Percentiles rank a stretch among this genome's conserved stretches.
Evolutionary conservation across 2,329 filamentous ascomycete species (phyloP).

Genomic region (Fusarium acutatum): DNA sequence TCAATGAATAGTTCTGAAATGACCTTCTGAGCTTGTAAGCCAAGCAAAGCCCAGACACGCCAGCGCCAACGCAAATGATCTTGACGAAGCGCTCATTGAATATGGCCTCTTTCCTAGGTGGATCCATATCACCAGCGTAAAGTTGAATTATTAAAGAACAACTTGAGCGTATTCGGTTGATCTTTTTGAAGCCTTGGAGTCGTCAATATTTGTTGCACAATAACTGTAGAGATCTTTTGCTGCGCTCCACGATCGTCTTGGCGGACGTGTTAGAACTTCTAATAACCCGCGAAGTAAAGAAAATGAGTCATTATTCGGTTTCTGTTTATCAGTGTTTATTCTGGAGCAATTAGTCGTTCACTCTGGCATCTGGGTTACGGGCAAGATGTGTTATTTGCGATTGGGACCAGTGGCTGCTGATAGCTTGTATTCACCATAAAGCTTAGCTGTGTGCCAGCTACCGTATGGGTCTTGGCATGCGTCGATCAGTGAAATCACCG

Average conservation of each 20-base stretch:
- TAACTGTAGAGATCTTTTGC: fast-evolving
- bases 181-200: fast-evolving
- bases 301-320: background rate
- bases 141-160: too few species aligned
- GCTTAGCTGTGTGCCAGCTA: background rate
- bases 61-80: slow-evolving; percentile 17
- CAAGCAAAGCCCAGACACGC: slow-evolving; percentile 14
- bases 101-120: background rate
- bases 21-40: slow-evolving; percentile 9
- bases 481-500: background rate
- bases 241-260: fast-evolving
- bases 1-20: slow-evolving; percentile 3
- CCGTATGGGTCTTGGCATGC: background rate
- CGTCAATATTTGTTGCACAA: fast-evolving
- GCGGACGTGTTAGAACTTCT: background rate
- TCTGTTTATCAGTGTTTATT: fast-evolving
- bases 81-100: slow-evolving; percentile 19
- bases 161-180: background rate
- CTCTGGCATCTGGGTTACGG: background rate
- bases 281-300: background rate
- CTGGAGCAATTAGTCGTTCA: too few species aligned
- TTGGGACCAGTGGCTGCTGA: background rate
- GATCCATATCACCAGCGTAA: background rate
- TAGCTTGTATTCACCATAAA: too few species aligned
- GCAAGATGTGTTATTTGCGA: background rate